Percentiles rank a stretch among this genome's conserved stretches.
Conservation (phyloP, 1,139 yeast genomes). For the Pichia sp. region DNA sequence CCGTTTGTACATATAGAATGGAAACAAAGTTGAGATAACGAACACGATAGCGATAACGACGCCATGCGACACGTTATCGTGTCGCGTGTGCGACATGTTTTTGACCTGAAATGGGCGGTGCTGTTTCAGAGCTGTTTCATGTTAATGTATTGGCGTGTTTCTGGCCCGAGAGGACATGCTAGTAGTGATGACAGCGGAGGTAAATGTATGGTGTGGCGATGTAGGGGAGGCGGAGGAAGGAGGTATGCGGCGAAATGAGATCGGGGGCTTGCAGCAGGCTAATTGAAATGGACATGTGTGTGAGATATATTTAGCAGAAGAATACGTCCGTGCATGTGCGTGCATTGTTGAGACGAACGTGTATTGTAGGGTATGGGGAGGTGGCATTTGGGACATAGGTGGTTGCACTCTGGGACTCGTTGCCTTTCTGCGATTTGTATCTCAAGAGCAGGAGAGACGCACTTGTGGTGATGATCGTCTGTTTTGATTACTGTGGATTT, state of each 20-base stretch:
- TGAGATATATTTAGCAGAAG: neutral
- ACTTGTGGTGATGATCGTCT: neutral
- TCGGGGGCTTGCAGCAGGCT: neutral
- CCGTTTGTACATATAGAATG: too few species aligned
- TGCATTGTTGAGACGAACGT: neutral
- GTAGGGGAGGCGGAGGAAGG: too few species aligned
- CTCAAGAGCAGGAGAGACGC: neutral
- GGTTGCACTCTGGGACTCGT: neutral
- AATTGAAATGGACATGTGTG: neutral
- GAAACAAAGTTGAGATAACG: too few species aligned
- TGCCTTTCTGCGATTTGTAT: neutral
- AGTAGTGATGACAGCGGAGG: neutral
- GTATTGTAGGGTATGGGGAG: neutral
- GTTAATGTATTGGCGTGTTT: neutral
- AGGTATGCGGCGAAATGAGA: neutral
- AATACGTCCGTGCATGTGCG: neutral
- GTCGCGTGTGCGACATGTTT: constrained; percentile 4
- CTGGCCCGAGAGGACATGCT: too few species aligned
- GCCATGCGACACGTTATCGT: neutral
- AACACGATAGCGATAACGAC: too few species aligned
- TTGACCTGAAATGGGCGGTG: neutral
- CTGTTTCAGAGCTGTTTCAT: constrained; percentile 3
- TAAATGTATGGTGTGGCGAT: neutral
- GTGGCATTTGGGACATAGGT: neutral
- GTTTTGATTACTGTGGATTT: neutral